Evolutionary conservation across 805 yeast species (phyloP), one percentile per base, ranked within the genome.

Genomic region (Lachancea nothofagi): DNA sequence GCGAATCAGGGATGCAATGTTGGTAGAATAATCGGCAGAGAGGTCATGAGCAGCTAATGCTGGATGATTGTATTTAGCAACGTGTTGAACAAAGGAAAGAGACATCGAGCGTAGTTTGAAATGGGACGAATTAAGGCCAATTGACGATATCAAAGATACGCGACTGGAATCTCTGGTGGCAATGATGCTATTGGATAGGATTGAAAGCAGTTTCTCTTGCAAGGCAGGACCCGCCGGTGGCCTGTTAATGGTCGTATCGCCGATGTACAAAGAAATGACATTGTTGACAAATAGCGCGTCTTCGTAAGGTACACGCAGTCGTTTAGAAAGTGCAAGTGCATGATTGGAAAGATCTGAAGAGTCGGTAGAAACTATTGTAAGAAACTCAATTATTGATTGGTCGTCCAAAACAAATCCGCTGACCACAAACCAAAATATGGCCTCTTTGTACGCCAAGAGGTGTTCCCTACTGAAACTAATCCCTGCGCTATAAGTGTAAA

Each of bases 401-500:
- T 65, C 66, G n/a, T 64, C 50, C 33, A 71, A 66, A 0, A 73
- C 74, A 42, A 63, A 47, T 38, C 74, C 61, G 31, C 53, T 41
- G 3, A 48, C 41, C 7, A 53, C 50, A 45, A 62, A 57, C 13
- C 55, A 50, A 21, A 66, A 53, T 1, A 75, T 63, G 8, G 70
- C 65, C 5, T 41, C 45, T 44, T 72, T 77, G 35, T 64, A 67
- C 5, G 42, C 49, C 1, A 61, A 46, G 29, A 85, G 57, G 14
- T 72, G 76, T 0, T 68, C 69, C 5, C 66, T 62, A 38, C 74
- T 74, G 51, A 74, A 78, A 0, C 73, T 58, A 0, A 78, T 74
- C 20, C 89, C 90, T 2, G 90, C 86, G 46, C 75, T 75, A 39
- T 69, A 71, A 0, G 86, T 80, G 49, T 86, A 75, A 49, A 80